Evolutionary conservation across 2,329 filamentous ascomycete genomes (phyloP), one percentile per base, ranked within the genome.

Genomic region (Colletotrichum incanum): DNA sequence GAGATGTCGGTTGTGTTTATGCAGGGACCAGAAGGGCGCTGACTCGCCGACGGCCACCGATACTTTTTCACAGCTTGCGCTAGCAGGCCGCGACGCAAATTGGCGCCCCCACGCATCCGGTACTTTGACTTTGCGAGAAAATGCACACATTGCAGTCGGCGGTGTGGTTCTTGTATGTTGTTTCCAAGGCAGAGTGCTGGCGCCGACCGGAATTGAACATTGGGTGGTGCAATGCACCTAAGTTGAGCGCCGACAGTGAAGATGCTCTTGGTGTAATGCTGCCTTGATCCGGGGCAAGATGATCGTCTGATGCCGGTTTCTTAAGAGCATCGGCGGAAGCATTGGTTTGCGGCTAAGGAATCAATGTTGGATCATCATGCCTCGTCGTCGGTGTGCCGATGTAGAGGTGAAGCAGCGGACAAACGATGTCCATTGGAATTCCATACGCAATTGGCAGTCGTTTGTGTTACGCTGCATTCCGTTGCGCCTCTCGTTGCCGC

Each of bases 21-120:
- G 61, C 61, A 64, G 49, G 49, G 61, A 55, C 61, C 49, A 28
- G 18, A 37, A 47, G 20, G n/a, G 54, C 26, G 14, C 52, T 65
- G 63, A 64, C 61, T 55, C 61, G 49, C 49, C 20, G 14, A 55
- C 23, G n/a, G 60, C n/a, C 34, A 9, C 39, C n/a, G 14, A 62
- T 37, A 52, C 31, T 23, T 61, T 54, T 14, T 26, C 45, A 39
- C 31, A 26, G 45, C 9, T 7, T 14, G 61, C 61, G 61, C 47
- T 54, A 64, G 37, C 49, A 31, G 61, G 47, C 49, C 18, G 23
- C 18, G 26, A 34, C 26, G 31, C 23, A 64, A 64, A 55, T 64
- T 64, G 39, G 37, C 20, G 8, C 37, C 61, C 61, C 61, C 61
- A 63, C 34, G 47, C 34, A 39, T 18, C 45, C 23, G 45, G 28